Evolutionary conservation across 2,329 filamentous ascomycete genomes (phyloP).

Genomic region (Xylaria sp.): DNA sequence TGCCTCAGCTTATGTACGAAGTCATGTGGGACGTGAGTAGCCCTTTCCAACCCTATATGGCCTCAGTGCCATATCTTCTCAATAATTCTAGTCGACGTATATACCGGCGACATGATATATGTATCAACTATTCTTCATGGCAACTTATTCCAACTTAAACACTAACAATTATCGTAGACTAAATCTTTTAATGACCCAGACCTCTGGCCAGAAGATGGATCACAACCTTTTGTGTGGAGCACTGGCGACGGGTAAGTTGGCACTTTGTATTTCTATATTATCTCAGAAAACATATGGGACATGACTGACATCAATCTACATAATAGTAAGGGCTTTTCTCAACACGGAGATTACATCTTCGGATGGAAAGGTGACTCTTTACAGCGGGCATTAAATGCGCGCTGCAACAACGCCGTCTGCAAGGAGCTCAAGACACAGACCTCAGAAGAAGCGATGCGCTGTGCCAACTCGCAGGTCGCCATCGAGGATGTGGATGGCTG

Average conservation of each 20-base stretch:
- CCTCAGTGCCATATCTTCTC: background rate
- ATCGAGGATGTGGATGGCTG: slow-evolving; percentile 47
- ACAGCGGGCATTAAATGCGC: slow-evolving; percentile 53
- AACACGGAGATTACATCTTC: slow-evolving; percentile 55
- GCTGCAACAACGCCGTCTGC: slow-evolving; percentile 50
- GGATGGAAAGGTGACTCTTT: slow-evolving; percentile 55
- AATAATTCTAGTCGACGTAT: background rate
- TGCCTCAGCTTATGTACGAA: slow-evolving; percentile 70
- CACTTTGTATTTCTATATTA: background rate
- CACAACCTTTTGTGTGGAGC: slow-evolving; percentile 47
- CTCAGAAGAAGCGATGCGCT: slow-evolving; percentile 45
- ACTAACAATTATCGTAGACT: slow-evolving; percentile 38
- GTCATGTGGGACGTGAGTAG: slow-evolving; percentile 60
- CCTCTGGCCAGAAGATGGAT: slow-evolving; percentile 47
- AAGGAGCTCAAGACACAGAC: slow-evolving; percentile 45
- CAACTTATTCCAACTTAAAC: background rate
- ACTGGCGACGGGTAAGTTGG: slow-evolving; percentile 41
- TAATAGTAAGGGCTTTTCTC: slow-evolving; percentile 43
- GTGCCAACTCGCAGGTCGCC: slow-evolving; percentile 42
- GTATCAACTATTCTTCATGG: background rate
- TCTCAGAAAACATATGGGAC: background rate
- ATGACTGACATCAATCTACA: background rate
- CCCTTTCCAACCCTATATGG: background rate
- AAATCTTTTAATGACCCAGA: slow-evolving; percentile 44
- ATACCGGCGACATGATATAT: too few species aligned